Percentiles rank a stretch among this genome's conserved stretches.
These are phyloP conservation scores for Scedosporium aurantiacum DNA, from an alignment of 2,329 filamentous ascomycete species.

Conservation along the genomic window DNA sequence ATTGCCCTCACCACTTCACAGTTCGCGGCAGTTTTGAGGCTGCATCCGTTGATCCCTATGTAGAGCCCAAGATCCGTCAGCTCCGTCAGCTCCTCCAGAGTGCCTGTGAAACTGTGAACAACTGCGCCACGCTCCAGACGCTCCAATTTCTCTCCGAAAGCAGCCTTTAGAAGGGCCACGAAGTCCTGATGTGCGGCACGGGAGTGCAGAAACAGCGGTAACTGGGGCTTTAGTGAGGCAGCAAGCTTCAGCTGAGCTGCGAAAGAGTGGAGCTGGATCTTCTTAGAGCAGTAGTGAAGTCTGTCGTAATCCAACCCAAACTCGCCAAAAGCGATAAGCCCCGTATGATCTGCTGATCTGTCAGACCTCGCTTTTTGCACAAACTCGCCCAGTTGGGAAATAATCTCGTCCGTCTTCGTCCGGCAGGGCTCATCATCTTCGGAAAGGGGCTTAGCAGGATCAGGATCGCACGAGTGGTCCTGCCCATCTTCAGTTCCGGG, in stretches of 20 bases:
- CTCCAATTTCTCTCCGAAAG: constrained; percentile 48
- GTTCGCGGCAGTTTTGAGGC: constrained; percentile 88
- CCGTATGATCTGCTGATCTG: constrained; percentile 48
- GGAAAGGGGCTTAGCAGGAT: constrained; percentile 33
- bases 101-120: constrained; percentile 93
- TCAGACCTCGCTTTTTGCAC: constrained; percentile 45
- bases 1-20: constrained; percentile 72
- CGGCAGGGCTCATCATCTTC: constrained; percentile 32
- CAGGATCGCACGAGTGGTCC: constrained; percentile 41
- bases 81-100: constrained; percentile 69
- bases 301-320: constrained; percentile 96
- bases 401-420: constrained; percentile 33
- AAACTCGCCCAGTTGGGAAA: constrained; percentile 52
- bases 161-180: constrained; percentile 52
- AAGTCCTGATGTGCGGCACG: constrained; percentile 82
- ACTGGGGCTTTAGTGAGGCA: constrained; percentile 52
- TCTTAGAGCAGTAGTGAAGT: constrained; percentile 67
- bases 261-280: constrained; percentile 77
- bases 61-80: constrained; percentile 73
- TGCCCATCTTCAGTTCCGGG: constrained; percentile 33
- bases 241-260: constrained; percentile 71
- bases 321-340: constrained; percentile 78
- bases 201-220: constrained; percentile 88
- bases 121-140: constrained; percentile 64
- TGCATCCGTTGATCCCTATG: constrained; percentile 94